Evolutionary conservation across 805 yeast genomes (phyloP).

Genomic region (Saccharomycopsis sp.): DNA sequence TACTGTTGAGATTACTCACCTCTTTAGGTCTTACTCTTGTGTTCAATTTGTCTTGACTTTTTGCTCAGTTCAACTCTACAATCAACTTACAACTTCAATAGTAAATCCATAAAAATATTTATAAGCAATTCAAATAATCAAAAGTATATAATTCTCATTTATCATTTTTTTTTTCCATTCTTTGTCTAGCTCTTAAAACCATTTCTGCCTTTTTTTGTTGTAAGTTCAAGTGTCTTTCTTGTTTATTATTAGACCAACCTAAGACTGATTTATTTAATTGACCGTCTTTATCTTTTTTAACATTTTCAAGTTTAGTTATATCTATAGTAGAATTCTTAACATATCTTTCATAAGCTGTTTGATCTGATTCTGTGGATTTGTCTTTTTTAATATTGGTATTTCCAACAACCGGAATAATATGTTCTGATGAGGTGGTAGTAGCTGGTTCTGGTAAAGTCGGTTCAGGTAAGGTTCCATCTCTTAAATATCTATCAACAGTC

Average conservation of each 20-base stretch:
- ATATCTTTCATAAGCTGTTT: slow-evolving; percentile 15
- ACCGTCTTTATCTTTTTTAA: no score
- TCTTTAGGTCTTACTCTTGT: no score
- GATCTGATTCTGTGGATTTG: slow-evolving; percentile 8
- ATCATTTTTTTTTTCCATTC: slow-evolving; percentile 30
- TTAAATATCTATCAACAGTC: slow-evolving; percentile 65
- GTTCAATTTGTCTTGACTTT: no score
- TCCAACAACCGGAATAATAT: no score
- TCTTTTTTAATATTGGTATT: background rate
- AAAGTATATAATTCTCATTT: no score
- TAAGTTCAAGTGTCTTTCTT: slow-evolving; percentile 33
- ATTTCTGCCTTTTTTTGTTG: slow-evolving; percentile 43
- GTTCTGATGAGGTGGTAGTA: background rate
- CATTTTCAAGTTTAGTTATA: background rate
- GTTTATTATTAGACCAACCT: slow-evolving; percentile 34
- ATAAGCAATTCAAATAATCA: background rate
- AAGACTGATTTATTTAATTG: no score
- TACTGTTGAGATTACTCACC: no score
- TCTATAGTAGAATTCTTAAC: slow-evolving; percentile 10
- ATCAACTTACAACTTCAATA: background rate
- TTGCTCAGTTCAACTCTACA: no score
- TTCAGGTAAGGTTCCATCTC: slow-evolving; percentile 47
- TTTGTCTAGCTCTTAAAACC: slow-evolving; percentile 51
- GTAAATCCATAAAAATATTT: no score
- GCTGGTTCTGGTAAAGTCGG: slow-evolving; percentile 29